A percentile compares a stretch with the other conserved stretches of the same genome.
These are phyloP conservation scores for Tulasnella sp. DNA, from an alignment of 768 basidiomycete genomes.

Conservation along the genomic window DNA sequence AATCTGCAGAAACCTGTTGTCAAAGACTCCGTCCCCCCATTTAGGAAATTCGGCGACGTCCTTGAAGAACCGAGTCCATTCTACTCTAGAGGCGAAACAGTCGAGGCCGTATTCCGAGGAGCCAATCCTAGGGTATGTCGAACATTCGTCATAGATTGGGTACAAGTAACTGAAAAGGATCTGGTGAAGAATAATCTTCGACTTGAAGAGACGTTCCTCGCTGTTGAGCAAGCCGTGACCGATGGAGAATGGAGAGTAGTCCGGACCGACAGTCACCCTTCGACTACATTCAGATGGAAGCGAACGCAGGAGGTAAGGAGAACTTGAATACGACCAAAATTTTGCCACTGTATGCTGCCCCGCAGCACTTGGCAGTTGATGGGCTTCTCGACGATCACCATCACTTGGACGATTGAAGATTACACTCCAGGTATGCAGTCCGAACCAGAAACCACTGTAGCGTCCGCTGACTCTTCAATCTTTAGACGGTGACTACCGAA, in stretches of 20 bases:
- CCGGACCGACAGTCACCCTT: slow-evolving; percentile 74
- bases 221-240: slow-evolving; percentile 53
- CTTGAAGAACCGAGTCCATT: slow-evolving; percentile 46
- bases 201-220: slow-evolving; percentile 68
- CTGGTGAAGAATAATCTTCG: slow-evolving; percentile 64
- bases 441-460: slow-evolving; percentile 5
- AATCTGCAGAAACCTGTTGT: slow-evolving; percentile 57
- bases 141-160: not conserved
- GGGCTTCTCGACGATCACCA: slow-evolving; percentile 60
- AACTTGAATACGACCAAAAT: not conserved
- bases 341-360: not conserved
- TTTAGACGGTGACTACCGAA: slow-evolving; percentile 65
- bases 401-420: slow-evolving; percentile 66
- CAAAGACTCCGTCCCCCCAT: slow-evolving; percentile 55
- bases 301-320: slow-evolving; percentile 51
- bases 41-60: slow-evolving; percentile 60
- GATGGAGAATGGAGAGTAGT: slow-evolving; percentile 53
- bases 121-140: slow-evolving; percentile 68
- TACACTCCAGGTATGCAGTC: slow-evolving; percentile 34
- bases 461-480: not conserved
- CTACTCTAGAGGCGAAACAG: slow-evolving; percentile 58
- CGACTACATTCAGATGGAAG: slow-evolving; percentile 63
- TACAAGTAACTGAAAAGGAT: not conserved
- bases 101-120: slow-evolving; percentile 62
- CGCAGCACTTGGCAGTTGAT: slow-evolving; percentile 33